Evolutionary conservation across 2,329 filamentous ascomycete species (phyloP).

Genomic region (Stemphylium lycopersici): DNA sequence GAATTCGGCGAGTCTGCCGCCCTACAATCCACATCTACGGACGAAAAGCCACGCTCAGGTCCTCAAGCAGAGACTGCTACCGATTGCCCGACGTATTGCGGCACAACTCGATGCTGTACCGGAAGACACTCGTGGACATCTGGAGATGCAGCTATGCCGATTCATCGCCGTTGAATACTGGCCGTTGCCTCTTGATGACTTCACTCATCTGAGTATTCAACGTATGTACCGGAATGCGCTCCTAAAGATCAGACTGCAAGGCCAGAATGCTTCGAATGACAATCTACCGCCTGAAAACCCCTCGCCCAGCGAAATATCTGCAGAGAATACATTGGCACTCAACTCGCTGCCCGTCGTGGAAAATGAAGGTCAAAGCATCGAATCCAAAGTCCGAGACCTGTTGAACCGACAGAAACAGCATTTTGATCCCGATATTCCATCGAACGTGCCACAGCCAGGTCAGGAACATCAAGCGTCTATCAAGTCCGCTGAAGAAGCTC

Average conservation of each 20-base stretch:
- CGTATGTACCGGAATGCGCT: constrained; percentile 22
- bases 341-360: no score
- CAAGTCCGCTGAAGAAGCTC: no score
- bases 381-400: no score
- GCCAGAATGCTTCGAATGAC: neutral
- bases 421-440: no score
- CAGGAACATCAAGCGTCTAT: no score
- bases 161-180: constrained; percentile 24
- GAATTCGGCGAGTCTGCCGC: constrained; percentile 14
- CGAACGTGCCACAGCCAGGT: no score
- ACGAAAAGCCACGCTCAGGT: constrained; percentile 20
- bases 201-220: constrained; percentile 18
- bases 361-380: no score
- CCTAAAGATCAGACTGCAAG: neutral
- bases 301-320: neutral
- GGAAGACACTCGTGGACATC: neutral
- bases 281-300: no score
- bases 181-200: constrained; percentile 18
- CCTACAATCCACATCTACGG: constrained; percentile 5
- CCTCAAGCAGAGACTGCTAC: constrained; percentile 20
- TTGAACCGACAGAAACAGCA: no score
- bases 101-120: neutral
- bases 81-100: constrained; percentile 23
- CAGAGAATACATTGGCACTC: no score
- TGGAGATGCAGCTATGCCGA: constrained; percentile 24